Evolutionary conservation across 106 monocot genomes (phyloP), one percentile per base, ranked within the genome.

Genomic region (Dendrobium chrysotoxum): DNA sequence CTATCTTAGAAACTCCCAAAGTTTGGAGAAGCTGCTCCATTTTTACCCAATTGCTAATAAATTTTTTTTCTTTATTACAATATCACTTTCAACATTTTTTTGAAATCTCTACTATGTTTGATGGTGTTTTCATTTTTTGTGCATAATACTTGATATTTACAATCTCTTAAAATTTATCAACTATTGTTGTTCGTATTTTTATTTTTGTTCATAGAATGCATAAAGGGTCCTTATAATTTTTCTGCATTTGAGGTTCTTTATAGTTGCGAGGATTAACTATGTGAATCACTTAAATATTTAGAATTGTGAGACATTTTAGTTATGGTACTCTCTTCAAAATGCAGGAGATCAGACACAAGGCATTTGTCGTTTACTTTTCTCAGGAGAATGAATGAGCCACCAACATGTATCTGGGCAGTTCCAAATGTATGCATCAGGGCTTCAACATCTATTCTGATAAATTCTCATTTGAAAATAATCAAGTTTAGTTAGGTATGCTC

Each of bases 391-490:
- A 35, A 55, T 35, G 75, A 23, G 53, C 84, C 25, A 35, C 20
- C 23, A 35, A 20, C 76, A 40, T 50, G 61, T 72, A 70, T 42
- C 67, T 46, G 31, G 76, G 84, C 82, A n/a, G 79, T 53, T 79
- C 53, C 79, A 84, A 79, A 84, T 84, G 87, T 87, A 82, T 38
- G 84, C 64, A 46, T 81, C 74, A 54, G 57, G 80, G 42, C 55
- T 80, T 81, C 70, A 61, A 53, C 6, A 13, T 54, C 17, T 80
- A 61, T 53, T 23, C 11, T 44, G 35, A 18, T 75, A 72, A 54
- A 68, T 80, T 71, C 10, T 75, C 25, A 17, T 21, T 83, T 83
- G 6, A 75, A 75, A 75, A 50, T 42, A 47, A 44, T 77, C 31
- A 25, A 50, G 7, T 31, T 75, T 73, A 20, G 40, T 28, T 78